Conservation (phyloP, 2,329 filamentous ascomycete species). For the Fusarium neocosmosporiellum region DNA sequence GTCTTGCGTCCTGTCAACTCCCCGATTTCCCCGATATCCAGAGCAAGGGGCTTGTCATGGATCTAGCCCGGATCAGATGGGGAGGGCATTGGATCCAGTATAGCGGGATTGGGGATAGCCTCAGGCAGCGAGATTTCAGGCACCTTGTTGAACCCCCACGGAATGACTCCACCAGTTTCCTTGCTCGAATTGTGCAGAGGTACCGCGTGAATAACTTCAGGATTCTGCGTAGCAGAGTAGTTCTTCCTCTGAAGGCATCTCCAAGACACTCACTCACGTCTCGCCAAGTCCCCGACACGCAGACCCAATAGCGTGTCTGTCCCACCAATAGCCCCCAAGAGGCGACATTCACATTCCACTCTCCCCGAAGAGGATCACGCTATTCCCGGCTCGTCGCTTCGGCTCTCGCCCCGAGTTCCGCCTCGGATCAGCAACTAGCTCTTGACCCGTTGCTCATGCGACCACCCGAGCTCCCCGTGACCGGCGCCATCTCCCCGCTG, state of each 20-base stretch:
- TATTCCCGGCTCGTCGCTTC: conserved; percentile 25
- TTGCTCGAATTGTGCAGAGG: neutral
- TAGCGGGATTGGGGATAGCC: neutral
- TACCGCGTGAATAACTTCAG: neutral
- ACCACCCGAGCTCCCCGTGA: conserved; percentile 35
- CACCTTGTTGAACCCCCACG: neutral
- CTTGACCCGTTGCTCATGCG: conserved; percentile 11
- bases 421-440: conserved; percentile 11
- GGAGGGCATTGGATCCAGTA: neutral
- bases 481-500: conserved; percentile 15
- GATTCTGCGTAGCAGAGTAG: too few species aligned
- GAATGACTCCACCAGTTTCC: neutral
- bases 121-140: neutral
- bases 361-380: neutral
- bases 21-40: conserved; percentile 33
- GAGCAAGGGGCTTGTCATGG: conserved; percentile 5
- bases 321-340: neutral
- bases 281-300: conserved; percentile 19
- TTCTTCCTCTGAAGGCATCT: neutral
- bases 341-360: neutral
- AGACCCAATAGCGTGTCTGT: neutral
- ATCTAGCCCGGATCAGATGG: neutral
- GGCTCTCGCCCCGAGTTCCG: conserved; percentile 33
- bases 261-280: neutral
- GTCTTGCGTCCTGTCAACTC: conserved; percentile 29